Evolutionary conservation across 2,329 filamentous ascomycete species (phyloP), one percentile per base, ranked within the genome.

Genomic region (Penicillium sp.): DNA sequence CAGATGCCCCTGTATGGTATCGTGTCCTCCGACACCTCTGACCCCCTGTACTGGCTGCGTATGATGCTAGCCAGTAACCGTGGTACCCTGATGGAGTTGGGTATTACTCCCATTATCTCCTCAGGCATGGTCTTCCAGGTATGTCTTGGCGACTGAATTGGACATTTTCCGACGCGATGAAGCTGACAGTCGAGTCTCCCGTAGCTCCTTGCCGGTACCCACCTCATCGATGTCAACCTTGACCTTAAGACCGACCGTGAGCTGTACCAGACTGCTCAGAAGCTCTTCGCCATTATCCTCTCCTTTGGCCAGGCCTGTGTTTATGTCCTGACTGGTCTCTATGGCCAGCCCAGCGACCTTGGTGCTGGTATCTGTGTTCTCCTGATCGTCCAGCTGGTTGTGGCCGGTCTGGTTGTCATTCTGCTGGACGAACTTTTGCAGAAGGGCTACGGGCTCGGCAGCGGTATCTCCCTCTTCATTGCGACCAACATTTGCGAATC

Each of bases 401-500:
- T 96, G 70, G 94, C 95, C 65, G 95, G 94, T 69, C 86, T 99
- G 78, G 96, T 99, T 71, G 95, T 99, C 77, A 97, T 99, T 76
- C 89, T 99, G 55, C 89, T 99, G 54, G 94, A 99, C 70, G 94
- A 99, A 84, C 87, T 99, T 56, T 88, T 99, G 68, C 95, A 99
- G 81, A 99, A 99, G 85, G 94, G 94, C 65, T 99, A 99, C 71
- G 94, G 94, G 77, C 88, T 99, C 61, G 94, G 94, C 77, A 95
- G 90, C 72, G 94, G 94, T 79, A 99, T 99, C 75, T 97, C 93
- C 44, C 89, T 99, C 61, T 99, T 99, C 84, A 99, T 99, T 73
- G 94, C 94, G 64, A 99, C 94, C 81, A 97, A 97, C 85, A 97
- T 99, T 71, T 99, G 94, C 89, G 94, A 99, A 83, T 96, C 93